Base-by-base conservation (phyloP, 768 basidiomycete species). In the Favolaschia claudopus region DNA sequence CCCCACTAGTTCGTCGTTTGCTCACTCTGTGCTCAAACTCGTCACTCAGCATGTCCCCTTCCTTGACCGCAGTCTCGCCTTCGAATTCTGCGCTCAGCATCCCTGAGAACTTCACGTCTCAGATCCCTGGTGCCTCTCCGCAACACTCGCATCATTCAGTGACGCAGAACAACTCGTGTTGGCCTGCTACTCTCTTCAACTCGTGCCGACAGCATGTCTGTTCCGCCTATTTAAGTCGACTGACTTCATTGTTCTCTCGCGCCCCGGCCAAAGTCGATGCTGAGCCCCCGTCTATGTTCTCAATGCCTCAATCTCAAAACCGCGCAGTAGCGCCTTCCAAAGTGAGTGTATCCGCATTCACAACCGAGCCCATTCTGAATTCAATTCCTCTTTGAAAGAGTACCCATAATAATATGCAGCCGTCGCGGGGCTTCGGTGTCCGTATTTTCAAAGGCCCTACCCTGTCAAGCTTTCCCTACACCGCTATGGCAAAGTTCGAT, bases 391-490 rank as follows among this genome's bases (percentile, higher is more conserved):
- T 27, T n/a, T 31, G 28, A 25, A 15, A 65, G 57, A 50, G 40
- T 34, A 60, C 53, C n/a, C 43, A 79, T 53, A n/a, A n/a, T n/a
- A 59, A 74, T 60, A 59, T 76, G 25, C 79, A 80, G 57, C 71
- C 78, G n/a, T 78, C 78, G 28, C 77, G 80, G 59, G 81, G 81
- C 22, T 81, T 85, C 69, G 74, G 82, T 46, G 78, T 84, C 38
- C 80, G 82, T 62, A 75, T 83, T 45, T 82, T 85, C 74, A 85
- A 85, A 75, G 72, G 72, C 1, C 79, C 83, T 2, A 68, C 77
- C 48, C 62, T 77, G 55, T 70, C 75, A 51, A 67, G 73, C 39
- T 75, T 73, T 66, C 76, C 73, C 50, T 76, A 73, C 67, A 73
- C 73, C 62, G 74, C 74, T 40, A 69, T 73, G 19, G 58, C 77